These are phyloP conservation scores for Rhodotorula sp. DNA, from an alignment of 1,284 basidiomycete genomes.

Conservation along the genomic window DNA sequence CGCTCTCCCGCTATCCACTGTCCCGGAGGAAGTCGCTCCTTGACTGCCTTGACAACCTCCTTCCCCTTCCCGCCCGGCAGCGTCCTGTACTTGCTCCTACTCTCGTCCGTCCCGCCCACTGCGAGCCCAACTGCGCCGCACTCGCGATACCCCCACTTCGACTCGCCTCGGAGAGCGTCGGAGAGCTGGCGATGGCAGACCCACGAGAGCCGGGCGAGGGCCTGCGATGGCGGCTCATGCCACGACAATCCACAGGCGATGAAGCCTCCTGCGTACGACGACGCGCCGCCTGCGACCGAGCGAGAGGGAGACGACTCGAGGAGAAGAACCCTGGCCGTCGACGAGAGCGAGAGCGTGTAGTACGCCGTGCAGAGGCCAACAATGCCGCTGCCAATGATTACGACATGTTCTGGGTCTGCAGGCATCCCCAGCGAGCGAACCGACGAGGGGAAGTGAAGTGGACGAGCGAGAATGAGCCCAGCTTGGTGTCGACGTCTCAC, in stretches of 20 bases:
- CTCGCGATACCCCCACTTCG: slow-evolving; percentile 29
- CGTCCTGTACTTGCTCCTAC: slow-evolving; percentile 28
- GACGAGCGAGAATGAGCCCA: background rate
- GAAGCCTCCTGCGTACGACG: slow-evolving; percentile 32
- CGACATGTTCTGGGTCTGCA: background rate
- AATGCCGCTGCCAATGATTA: slow-evolving; percentile 36
- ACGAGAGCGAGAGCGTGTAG: slow-evolving; percentile 23
- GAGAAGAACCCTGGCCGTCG: slow-evolving; percentile 15
- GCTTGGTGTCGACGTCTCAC: background rate
- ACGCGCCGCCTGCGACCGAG: slow-evolving; percentile 26
- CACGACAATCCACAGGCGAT: slow-evolving; percentile 25
- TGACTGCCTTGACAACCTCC: slow-evolving; percentile 4
- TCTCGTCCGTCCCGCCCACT: slow-evolving; percentile 21
- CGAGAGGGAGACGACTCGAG: slow-evolving; percentile 22
- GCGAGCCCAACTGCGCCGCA: slow-evolving; percentile 29
- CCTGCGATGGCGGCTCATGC: slow-evolving; percentile 17
- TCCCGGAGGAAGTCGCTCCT: background rate
- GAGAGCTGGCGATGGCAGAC: slow-evolving; percentile 22
- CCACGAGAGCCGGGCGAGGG: slow-evolving; percentile 23
- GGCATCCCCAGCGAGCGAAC: background rate
- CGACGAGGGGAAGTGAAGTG: background rate
- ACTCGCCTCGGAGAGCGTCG: slow-evolving; percentile 2
- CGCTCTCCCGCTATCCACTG: slow-evolving; percentile 33
- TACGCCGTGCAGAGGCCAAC: slow-evolving; percentile 30
- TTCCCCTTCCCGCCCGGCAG: slow-evolving; percentile 22